Evolutionary conservation across 2,329 filamentous ascomycete genomes (phyloP), one percentile per base, ranked within the genome.

Genomic region (Penicillium sp.): DNA sequence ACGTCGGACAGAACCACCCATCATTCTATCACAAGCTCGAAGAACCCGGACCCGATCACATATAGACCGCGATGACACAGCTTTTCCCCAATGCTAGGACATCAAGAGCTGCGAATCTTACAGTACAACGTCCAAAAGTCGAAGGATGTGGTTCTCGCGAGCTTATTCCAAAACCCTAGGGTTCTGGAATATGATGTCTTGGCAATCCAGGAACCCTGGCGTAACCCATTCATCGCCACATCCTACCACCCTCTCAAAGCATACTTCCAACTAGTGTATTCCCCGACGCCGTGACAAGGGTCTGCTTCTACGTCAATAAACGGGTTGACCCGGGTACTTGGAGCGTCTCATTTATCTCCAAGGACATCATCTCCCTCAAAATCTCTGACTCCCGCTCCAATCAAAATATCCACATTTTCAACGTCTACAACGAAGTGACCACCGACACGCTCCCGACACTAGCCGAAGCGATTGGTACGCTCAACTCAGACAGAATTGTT

Each of bases 341-440:
- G 35, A 38, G 12, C 35, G 35, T 38, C 35, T 38, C 12, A n/a
- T 38, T 38, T 38, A 38, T 24, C 35, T 38, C 35, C 12, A 38
- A 38, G 5, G 35, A 38, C n/a, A 38, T 38, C 5, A 38, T 38
- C 35, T 38, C 12, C 35, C 35, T 38, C 35, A 38, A 38, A 38
- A 38, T 38, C 27, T 42, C 27, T n/a, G 27, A 42, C 39, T 26
- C 39, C 6, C 8, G 13, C 2, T 3, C 11, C 12, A 42, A 33
- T n/a, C 1, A 42, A 42, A 25, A 5, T n/a, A 9, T 42, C 11
- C 27, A 42, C 27, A 42, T 42, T 27, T 42, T 42, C 9, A 42
- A 42, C 27, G 27, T 42, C 36, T 46, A 46, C 28, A 46, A 53
- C 28, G n/a, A 36, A 34, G 1, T 58, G 47, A 28, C 36, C 46